A percentile compares a stretch with the other conserved stretches of the same genome.
These are phyloP conservation scores for Agroathelia rolfsii DNA, from an alignment of 1,284 basidiomycete species.

Conservation along the genomic window DNA sequence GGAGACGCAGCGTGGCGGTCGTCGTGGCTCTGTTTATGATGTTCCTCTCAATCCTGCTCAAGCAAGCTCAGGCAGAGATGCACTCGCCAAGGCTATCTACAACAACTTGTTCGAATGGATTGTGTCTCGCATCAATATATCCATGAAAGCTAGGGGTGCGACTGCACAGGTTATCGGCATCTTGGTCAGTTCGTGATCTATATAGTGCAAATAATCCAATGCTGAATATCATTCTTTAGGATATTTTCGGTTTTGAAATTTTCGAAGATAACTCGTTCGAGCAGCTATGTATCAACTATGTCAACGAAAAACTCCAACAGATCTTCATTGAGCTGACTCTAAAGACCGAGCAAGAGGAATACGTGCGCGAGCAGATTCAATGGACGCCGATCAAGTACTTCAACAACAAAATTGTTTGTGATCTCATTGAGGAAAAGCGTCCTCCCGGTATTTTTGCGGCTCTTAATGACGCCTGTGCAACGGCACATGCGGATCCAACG, in stretches of 20 bases:
- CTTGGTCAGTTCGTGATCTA: constrained; percentile 39
- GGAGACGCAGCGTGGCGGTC: constrained; percentile 89
- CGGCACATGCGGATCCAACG: constrained; percentile 93
- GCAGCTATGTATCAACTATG: constrained; percentile 99
- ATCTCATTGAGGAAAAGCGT: constrained; percentile 92
- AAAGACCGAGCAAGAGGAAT: constrained; percentile 99
- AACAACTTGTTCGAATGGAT: constrained; percentile 99
- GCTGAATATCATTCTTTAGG: constrained; percentile 30
- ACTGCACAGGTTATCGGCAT: constrained; percentile 91
- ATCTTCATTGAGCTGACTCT: constrained; percentile 99
- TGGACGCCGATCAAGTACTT: constrained; percentile 99
- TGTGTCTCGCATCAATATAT: constrained; percentile 90
- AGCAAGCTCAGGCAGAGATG: constrained; percentile 83
- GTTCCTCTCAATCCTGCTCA: constrained; percentile 94
- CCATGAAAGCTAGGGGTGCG: constrained; percentile 80
- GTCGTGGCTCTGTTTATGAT: constrained; percentile 92
- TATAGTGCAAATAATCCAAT: constrained; percentile 1
- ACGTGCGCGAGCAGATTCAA: constrained; percentile 96
- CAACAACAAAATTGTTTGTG: constrained; percentile 96
- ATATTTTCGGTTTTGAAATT: constrained; percentile 98
- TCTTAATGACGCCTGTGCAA: constrained; percentile 96
- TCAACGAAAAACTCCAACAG: constrained; percentile 98
- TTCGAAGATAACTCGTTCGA: constrained; percentile 99
- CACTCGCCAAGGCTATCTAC: constrained; percentile 93
- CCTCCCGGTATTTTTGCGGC: constrained; percentile 98